Evolutionary conservation across 805 yeast species (phyloP).

Genomic region (Tetrapisispora namnaoensis): DNA sequence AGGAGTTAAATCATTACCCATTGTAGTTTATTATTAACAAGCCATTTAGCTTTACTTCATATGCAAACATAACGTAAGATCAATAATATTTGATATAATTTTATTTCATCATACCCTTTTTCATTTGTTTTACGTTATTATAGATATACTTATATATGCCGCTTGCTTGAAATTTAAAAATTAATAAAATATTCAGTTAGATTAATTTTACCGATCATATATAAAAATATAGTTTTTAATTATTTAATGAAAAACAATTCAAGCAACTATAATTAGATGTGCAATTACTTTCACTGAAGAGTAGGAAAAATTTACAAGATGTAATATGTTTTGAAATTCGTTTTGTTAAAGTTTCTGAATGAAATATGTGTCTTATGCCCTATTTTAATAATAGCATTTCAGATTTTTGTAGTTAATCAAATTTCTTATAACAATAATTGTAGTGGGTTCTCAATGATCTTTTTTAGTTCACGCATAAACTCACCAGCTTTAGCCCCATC

Average conservation of each 20-base stretch:
- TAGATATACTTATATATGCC: background rate
- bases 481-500: constrained; percentile 99
- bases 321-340: background rate
- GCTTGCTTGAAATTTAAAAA: background rate
- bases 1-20: constrained; percentile 6
- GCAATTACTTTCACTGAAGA: background rate
- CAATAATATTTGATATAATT: too few species aligned
- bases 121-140: too few species aligned
- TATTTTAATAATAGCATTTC: background rate
- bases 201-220: background rate
- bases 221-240: background rate
- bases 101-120: too few species aligned
- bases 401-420: background rate
- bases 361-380: background rate
- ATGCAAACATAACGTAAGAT: too few species aligned
- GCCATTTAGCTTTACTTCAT: too few species aligned
- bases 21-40: background rate
- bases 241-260: background rate
- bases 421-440: constrained; percentile 65
- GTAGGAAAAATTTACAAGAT: background rate
- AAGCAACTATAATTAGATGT: background rate
- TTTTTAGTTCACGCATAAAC: constrained; percentile 86
- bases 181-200: background rate
- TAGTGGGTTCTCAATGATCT: constrained; percentile 88
- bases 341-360: background rate